Base-by-base conservation (phyloP, 164 flowering plant genomes). In the Sextonia rubra region DNA sequence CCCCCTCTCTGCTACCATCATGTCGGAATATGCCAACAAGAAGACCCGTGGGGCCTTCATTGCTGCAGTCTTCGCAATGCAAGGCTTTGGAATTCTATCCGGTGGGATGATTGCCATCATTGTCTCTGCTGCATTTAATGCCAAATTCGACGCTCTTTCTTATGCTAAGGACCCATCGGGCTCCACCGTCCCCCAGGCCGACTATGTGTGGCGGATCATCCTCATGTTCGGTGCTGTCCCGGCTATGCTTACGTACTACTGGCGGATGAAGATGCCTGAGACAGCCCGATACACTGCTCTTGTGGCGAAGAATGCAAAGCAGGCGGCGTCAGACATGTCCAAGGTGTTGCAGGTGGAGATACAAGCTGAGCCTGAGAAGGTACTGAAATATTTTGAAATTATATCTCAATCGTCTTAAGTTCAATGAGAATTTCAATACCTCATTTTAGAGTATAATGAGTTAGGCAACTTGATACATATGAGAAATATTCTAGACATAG, bases 51-150 rank as follows among this genome's bases (percentile, higher is more conserved):
- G 94, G 1, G 93, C 92, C 0, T 90, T 92, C 76, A 86, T 92
- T 3, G 92, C 95, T 1, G 97, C 93, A 0, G 97, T 92, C 4
- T 92, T 90, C 70, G 97, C 95, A 0, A 90, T 90, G 97, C 95
- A 92, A 62, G 97, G 97, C 0, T 86, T 89, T 49, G 92, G 97
- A 8, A 92, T 92, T 68, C 30, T 92, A 0, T 85, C 80, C 0
- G 97, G 96, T 1, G 97, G 97, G 0, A 60, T 92, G 1, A 82
- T 92, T 37, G 91, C 90, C 0, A 85, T 92, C 17, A 70, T 88
- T 24, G 60, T 89, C 0, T 81, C 97, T 0, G 17, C 86, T 0
- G 73, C 79, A 1, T 90, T 90, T 75, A 60, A 85, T 8, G 81
- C 84, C 56, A 65, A 55, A 71, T 92, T 56, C 64, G 15, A 60